A percentile compares a stretch with the other conserved stretches of the same genome.
phyloP scores from a whole-genome alignment of 345 rosid species.

The Arabidopsis thaliana region TAIR10.1 NC_003070.9:4959501-4960000 shows the following conservation, averaged over 20 bases:
- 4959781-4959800: slow-evolving; percentile 20
- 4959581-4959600: slow-evolving; percentile 6
- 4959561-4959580: neutral
- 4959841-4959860: neutral
- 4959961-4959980: neutral
- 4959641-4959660: neutral
- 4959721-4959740: neutral
- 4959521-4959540: no score
- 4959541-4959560: no score
- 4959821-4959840: neutral
- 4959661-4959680: neutral
- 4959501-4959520: slow-evolving; percentile 54
- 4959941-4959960: neutral
- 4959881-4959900: neutral
- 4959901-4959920: neutral
- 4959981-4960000: neutral
- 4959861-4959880: neutral
- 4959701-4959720: slow-evolving; percentile 32
- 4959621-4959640: slow-evolving; percentile 7
- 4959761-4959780: slow-evolving; percentile 39
- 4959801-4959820: neutral
- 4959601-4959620: slow-evolving; percentile 11
- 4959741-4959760: neutral
- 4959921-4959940: slow-evolving; percentile 3
- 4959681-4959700: neutral